Base-by-base conservation (phyloP, 192 early-diverging fungal species). In the Backusella liffmaniae region DNA sequence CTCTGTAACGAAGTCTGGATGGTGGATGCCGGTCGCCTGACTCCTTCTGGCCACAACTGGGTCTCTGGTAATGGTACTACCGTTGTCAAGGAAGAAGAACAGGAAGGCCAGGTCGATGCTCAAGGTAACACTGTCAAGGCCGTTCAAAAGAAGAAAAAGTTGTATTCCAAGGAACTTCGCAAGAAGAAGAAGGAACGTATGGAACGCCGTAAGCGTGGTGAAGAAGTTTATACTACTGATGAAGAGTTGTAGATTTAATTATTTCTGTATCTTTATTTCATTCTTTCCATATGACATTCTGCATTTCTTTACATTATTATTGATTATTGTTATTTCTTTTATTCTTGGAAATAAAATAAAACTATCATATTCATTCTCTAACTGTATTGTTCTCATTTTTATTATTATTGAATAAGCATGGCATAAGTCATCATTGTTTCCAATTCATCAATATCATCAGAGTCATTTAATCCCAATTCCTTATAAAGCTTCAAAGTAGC, bases 41-140 rank as follows among this genome's bases (percentile, higher is more conserved):
- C 74, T 78, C 75, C 85, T 53, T 82, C 83, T 53, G 86, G 86
- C 44, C 86, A 83, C 75, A 85, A 88, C 79, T 86, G 85, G 83
- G 85, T 86, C 75, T 80, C 83, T 46, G 84, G 85, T 80, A 84
- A 83, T 72, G 84, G 84, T 78, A 73, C 82, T 72, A 84, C 82
- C 69, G 77, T 66, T 66, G 80, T 84, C 66, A 79, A 79, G 51
- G 84, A 85, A 71, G 82, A 86, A 78, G 86, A 86, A 53, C 83
- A 76, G 21, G 86, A 86, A 74, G 76, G 75, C 72, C 78, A 81
- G 73, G 69, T 86, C 51, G 93, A 94, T 84, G 91, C 90, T 21
- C 89, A 91, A 77, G 93, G 93, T 75, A 94, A 93, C 88, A 89
- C 89, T 46, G 77, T 86, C 76, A 92, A 93, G 83, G 87, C 88